Conservation (phyloP, 1,284 basidiomycete genomes). For the Mycena sp. region DNA sequence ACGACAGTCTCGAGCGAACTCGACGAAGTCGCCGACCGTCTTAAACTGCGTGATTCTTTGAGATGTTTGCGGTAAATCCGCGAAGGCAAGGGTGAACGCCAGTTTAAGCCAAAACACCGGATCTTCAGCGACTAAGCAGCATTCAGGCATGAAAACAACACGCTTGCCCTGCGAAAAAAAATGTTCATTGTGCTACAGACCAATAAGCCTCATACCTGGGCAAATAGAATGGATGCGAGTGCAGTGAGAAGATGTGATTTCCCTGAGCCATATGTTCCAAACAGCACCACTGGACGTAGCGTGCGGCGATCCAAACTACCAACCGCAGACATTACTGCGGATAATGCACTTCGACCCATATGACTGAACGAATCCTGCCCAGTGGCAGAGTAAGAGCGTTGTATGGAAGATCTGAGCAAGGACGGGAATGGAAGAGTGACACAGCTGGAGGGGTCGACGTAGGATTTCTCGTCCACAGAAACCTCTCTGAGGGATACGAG, state of each 20-base stretch:
- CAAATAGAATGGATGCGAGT: conserved; percentile 25
- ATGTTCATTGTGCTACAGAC: background rate
- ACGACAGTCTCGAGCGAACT: conserved; percentile 13
- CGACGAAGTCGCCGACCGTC: conserved; percentile 13
- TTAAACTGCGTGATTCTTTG: conserved; percentile 12
- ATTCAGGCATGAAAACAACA: conserved; percentile 23
- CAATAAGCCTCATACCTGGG: conserved; percentile 7
- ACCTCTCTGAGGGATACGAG: conserved; percentile 3
- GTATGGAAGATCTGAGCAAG: conserved; percentile 22
- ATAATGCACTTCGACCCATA: conserved; percentile 20
- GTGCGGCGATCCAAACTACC: conserved; percentile 13
- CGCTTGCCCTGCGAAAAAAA: conserved; percentile 15
- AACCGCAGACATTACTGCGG: conserved; percentile 5
- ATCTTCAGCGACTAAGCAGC: conserved; percentile 17
- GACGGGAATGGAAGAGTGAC: conserved; percentile 24
- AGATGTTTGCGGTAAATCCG: conserved; percentile 13
- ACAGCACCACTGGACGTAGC: conserved; percentile 4
- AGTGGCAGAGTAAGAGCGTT: background rate
- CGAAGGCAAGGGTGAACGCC: conserved; percentile 27
- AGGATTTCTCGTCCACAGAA: background rate
- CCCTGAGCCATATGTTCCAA: conserved; percentile 20
- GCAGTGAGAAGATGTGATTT: conserved; percentile 26
- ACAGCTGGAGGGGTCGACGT: conserved; percentile 7
- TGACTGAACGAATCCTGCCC: conserved; percentile 9
- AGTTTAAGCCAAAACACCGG: conserved; percentile 21